These are phyloP conservation scores for Stereum hirsutum DNA, from an alignment of 1,284 basidiomycete species.

Conservation along the genomic window DNA sequence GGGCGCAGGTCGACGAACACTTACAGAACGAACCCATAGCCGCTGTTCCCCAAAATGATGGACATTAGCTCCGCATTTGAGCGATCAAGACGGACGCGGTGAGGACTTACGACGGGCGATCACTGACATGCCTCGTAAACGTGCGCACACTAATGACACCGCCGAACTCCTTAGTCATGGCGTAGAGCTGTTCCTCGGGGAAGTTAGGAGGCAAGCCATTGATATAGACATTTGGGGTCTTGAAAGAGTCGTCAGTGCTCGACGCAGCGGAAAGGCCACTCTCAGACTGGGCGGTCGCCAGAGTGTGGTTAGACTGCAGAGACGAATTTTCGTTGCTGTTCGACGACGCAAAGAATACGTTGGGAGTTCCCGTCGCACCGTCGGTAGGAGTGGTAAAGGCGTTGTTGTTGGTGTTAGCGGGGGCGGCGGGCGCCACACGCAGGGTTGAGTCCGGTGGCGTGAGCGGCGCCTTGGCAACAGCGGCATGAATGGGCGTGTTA, in stretches of 20 bases:
- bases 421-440: conserved; percentile 2
- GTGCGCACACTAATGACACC: conserved; percentile 31
- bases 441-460: conserved; percentile 3
- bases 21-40: conserved; percentile 75
- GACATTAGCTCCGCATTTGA: neutral
- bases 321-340: neutral
- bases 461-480: neutral
- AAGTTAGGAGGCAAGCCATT: conserved; percentile 39
- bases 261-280: neutral
- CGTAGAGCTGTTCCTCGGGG: conserved; percentile 33
- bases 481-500: neutral
- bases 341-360: too few relatives aligned
- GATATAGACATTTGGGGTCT: conserved; percentile 39
- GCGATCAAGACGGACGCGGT: neutral
- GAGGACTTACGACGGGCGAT: conserved; percentile 28
- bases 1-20: conserved; percentile 17
- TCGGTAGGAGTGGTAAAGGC: neutral
- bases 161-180: conserved; percentile 29
- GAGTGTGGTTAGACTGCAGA: neutral
- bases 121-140: conserved; percentile 33
- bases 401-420: conserved; percentile 2
- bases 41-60: conserved; percentile 28
- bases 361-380: neutral
- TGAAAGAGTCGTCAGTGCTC: conserved; percentile 9
- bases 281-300: conserved; percentile 4